Evolutionary conservation across 352 stramenopile genomes (phyloP).

Genomic region (Paralagenidium karlingii): DNA sequence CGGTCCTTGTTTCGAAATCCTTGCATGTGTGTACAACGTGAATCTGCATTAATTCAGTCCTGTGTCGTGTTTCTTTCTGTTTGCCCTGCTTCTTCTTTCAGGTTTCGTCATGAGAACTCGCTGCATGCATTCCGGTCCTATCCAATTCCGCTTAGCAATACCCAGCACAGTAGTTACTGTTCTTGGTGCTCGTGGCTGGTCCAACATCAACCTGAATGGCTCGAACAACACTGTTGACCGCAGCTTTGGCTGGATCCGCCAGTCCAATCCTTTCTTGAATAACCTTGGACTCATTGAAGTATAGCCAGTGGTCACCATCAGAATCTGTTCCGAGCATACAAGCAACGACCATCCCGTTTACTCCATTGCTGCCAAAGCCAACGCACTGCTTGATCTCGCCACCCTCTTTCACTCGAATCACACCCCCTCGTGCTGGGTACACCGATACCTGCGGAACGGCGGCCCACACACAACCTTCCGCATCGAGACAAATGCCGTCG

Average conservation of each 20-base stretch:
- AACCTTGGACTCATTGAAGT: constrained; percentile 35
- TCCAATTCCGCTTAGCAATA: no score
- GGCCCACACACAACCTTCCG: constrained; percentile 50
- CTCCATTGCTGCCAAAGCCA: constrained; percentile 44
- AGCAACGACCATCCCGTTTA: constrained; percentile 35
- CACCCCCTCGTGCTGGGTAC: constrained; percentile 26
- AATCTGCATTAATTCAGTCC: no score
- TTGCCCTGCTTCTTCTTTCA: no score
- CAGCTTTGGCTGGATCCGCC: constrained; percentile 15
- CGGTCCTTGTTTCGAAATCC: no score
- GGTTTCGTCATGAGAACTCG: no score
- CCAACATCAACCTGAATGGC: constrained; percentile 35
- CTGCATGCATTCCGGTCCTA: no score
- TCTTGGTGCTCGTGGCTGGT: constrained; percentile 17
- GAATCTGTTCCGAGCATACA: constrained; percentile 46
- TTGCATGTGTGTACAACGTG: no score
- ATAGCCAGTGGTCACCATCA: constrained; percentile 31
- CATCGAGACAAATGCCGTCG: constrained; percentile 53
- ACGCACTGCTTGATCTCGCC: constrained; percentile 36
- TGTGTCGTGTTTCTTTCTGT: no score
- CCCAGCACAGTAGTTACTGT: constrained; percentile 37
- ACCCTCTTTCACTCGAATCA: constrained; percentile 40
- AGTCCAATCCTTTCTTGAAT: constrained; percentile 28
- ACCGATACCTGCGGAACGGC: constrained; percentile 35
- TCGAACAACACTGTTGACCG: constrained; percentile 29